A percentile compares a stretch with the other conserved stretches of the same genome.
Evolutionary conservation across 106 monocot species (phyloP).

Genomic region (Apostasia ramifera): DNA sequence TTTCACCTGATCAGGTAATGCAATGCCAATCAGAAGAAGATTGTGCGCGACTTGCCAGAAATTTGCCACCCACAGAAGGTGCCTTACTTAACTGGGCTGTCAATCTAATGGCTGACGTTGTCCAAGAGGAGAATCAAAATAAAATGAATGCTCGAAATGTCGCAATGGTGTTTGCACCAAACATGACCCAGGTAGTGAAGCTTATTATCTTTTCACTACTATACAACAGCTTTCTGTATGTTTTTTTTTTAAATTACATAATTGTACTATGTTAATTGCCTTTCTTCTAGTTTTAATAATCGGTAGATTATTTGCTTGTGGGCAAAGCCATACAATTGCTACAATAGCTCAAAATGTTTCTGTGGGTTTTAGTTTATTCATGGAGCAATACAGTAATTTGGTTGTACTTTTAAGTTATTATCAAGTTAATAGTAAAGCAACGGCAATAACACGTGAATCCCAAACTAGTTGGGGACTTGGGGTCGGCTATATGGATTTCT

Average conservation of each 20-base stretch:
- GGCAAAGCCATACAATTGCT: no score
- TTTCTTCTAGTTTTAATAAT: neutral
- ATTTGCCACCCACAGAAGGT: conserved; percentile 53
- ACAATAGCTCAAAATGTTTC: no score
- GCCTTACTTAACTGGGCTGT: conserved; percentile 65
- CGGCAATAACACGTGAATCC: no score
- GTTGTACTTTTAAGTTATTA: no score
- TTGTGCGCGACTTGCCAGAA: conserved; percentile 39
- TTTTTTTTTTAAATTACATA: no score
- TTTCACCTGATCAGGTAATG: conserved; percentile 75
- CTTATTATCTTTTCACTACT: neutral
- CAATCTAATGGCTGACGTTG: conserved; percentile 80
- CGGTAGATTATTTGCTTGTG: no score
- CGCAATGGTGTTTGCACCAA: conserved; percentile 83
- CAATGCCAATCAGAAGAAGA: conserved; percentile 71
- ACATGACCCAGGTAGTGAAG: conserved; percentile 66
- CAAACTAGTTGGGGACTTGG: no score
- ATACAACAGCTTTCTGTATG: no score
- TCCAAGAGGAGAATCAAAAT: conserved; percentile 54
- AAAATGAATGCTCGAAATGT: conserved; percentile 82
- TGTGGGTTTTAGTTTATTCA: no score
- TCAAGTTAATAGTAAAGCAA: no score
- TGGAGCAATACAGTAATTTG: no score
- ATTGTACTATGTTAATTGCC: neutral
- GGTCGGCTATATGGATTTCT: no score